phyloP scores from a whole-genome alignment of 805 yeast genomes.

The Lachancea fermentati region DNA sequence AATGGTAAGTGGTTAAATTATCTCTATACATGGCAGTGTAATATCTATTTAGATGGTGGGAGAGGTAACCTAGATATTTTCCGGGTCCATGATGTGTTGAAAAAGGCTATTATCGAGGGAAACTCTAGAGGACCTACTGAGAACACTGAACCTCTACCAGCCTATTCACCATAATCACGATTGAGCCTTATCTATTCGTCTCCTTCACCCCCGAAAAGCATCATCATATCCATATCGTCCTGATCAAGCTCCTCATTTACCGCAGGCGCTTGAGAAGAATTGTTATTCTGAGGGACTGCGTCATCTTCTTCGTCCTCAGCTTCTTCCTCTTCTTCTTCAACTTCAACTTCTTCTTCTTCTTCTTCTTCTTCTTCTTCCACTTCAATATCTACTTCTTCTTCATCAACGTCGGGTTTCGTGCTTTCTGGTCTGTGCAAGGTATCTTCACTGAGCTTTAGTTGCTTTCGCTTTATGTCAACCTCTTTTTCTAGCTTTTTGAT shows the following conservation, averaged over 20 bases:
- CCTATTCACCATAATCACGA: conserved; percentile 5
- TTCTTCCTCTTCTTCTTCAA: conserved; percentile 33
- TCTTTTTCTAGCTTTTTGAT: conserved; percentile 74
- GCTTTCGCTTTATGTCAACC: conserved; percentile 71
- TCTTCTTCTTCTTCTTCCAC: conserved; percentile 31
- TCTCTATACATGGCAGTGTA: conserved; percentile 6
- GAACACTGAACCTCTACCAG: conserved; percentile 4
- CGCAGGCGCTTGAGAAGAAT: conserved; percentile 19
- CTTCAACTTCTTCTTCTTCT: conserved; percentile 31
- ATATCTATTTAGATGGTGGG: conserved; percentile 3
- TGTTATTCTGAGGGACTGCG: conserved; percentile 15
- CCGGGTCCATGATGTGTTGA: conserved; percentile 5
- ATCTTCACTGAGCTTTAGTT: conserved; percentile 41
- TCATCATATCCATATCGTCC: conserved; percentile 34
- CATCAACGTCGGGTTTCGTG: conserved; percentile 23
- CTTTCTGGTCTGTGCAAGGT: conserved; percentile 14
- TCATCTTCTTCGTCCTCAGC: conserved; percentile 33
- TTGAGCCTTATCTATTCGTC: conserved; percentile 19
- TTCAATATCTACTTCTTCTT: conserved; percentile 33
- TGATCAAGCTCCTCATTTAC: conserved; percentile 29
- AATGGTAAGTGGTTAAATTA: conserved; percentile 7
- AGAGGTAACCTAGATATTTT: conserved; percentile 5
- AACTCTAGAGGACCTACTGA: background rate
- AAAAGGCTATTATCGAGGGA: conserved; percentile 4
- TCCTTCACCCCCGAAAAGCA: conserved; percentile 34